Evolutionary conservation across 805 yeast genomes (phyloP).

Genomic region (Peterozyma xylosa): DNA sequence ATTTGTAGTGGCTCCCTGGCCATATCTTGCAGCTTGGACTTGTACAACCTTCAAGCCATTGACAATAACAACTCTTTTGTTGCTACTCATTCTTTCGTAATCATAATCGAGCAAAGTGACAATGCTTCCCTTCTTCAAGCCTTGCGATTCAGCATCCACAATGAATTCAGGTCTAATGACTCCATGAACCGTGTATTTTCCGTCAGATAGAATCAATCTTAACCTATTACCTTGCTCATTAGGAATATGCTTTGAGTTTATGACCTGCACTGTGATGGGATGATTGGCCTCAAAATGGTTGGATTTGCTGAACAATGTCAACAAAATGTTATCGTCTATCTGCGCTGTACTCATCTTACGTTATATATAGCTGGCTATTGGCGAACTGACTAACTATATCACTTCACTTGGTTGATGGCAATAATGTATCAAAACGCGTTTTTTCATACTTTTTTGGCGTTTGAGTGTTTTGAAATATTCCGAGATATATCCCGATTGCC

Average conservation of each 20-base stretch:
- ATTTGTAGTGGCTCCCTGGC: constrained; percentile 28
- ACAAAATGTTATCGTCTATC: constrained; percentile 4
- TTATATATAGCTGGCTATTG: neutral
- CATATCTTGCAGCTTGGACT: constrained; percentile 27
- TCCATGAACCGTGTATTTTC: constrained; percentile 41
- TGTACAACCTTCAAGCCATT: constrained; percentile 36
- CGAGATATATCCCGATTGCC: neutral
- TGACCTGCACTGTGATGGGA: constrained; percentile 27
- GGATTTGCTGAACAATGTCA: constrained; percentile 13
- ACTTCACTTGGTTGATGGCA: neutral
- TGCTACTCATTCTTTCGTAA: constrained; percentile 33
- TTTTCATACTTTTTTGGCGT: constrained; percentile 4
- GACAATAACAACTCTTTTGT: constrained; percentile 40
- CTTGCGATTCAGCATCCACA: constrained; percentile 34
- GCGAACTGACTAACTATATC: too few species aligned
- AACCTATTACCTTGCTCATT: constrained; percentile 33
- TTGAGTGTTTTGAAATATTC: neutral
- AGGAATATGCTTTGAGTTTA: constrained; percentile 26
- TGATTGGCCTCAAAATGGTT: constrained; percentile 12
- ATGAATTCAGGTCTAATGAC: constrained; percentile 41
- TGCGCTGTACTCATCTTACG: neutral
- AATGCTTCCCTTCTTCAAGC: constrained; percentile 36
- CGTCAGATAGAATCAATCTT: constrained; percentile 45
- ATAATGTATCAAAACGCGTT: constrained; percentile 1
- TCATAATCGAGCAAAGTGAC: constrained; percentile 33